These are phyloP conservation scores for Salix udensis DNA, from an alignment of 345 rosid species.

Conservation along the genomic window DNA sequence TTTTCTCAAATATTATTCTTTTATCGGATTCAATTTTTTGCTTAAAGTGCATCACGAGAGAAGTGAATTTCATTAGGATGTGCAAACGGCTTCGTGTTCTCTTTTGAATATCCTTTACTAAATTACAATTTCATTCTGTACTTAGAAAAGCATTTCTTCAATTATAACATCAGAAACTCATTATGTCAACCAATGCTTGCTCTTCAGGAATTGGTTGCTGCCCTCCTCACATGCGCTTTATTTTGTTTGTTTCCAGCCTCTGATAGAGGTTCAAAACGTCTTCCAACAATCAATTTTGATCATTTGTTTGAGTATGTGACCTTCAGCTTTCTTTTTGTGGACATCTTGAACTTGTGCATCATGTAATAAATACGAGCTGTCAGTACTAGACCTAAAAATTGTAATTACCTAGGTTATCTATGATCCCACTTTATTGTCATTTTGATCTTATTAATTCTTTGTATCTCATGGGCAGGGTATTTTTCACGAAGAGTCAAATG, in stretches of 20 bases:
- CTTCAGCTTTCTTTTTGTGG: conserved; percentile 31
- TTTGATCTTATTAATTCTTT: not conserved
- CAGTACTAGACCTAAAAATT: not conserved
- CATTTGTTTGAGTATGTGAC: conserved; percentile 70
- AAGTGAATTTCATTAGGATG: not conserved
- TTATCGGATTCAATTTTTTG: not conserved
- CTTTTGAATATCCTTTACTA: not conserved
- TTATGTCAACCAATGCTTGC: not conserved
- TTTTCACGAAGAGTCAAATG: not conserved
- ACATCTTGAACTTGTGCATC: not conserved
- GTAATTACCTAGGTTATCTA: not conserved
- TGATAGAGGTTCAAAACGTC: conserved; percentile 54
- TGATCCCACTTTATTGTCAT: not conserved
- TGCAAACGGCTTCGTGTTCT: not conserved
- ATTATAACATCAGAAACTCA: conserved; percentile 5
- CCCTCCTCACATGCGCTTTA: conserved; percentile 79
- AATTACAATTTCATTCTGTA: not conserved
- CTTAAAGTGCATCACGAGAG: not conserved
- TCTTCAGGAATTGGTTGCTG: conserved; percentile 78
- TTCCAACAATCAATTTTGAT: conserved; percentile 82
- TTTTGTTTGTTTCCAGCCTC: conserved; percentile 75
- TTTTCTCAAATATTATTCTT: not conserved
- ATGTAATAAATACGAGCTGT: too few species aligned
- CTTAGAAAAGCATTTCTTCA: not conserved
- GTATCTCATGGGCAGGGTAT: not conserved